Base-by-base conservation (phyloP, 1,139 yeast species). In the Kodamaea alishanica region DNA sequence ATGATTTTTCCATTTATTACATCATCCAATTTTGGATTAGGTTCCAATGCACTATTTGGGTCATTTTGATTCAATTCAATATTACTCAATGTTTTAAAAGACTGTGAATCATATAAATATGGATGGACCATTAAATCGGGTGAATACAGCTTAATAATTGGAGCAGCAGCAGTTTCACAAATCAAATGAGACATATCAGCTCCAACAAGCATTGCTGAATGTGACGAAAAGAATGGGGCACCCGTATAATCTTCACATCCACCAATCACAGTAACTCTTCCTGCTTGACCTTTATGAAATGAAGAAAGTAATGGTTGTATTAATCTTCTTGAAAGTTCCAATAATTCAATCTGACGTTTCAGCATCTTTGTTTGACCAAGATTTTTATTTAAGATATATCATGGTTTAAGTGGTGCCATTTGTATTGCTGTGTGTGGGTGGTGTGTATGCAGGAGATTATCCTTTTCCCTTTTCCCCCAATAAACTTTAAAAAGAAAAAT, bases 111-210 rank as follows among this genome's bases (percentile, higher is more conserved):
- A 41, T 61, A 63, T 50, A 92, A 61, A 56, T 87, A 88, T 0
- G 98, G 98, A 63, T 92, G 97, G 2, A 92, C 95, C 97, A 92
- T 92, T 38, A 92, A 65, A 56, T 92, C 92, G 0, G 98, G 97
- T 6, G 95, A 79, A 60, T 92, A 92, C 32, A 83, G 64, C 61
- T 92, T 92, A 55, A 92, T 89, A 8, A 87, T 82, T 0, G 82
- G 65, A 1, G 87, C 94, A 0, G 97, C 97, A 30, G 64, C 64
- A 39, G 67, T 63, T 50, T 88, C 96, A 63, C 97, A 90, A 7
- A 92, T 72, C 6, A 92, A 74, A 61, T 92, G 97, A 26, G 92
- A 78, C 67, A 92, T 70, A 55, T 92, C 98, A 32, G 92, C 85
- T 0, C 98, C 98, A 35, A 84, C 74, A 26, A 84, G 63, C 2